phyloP scores from a whole-genome alignment of 495 filamentous ascomycete species.

The Tuber borchii region DNA sequence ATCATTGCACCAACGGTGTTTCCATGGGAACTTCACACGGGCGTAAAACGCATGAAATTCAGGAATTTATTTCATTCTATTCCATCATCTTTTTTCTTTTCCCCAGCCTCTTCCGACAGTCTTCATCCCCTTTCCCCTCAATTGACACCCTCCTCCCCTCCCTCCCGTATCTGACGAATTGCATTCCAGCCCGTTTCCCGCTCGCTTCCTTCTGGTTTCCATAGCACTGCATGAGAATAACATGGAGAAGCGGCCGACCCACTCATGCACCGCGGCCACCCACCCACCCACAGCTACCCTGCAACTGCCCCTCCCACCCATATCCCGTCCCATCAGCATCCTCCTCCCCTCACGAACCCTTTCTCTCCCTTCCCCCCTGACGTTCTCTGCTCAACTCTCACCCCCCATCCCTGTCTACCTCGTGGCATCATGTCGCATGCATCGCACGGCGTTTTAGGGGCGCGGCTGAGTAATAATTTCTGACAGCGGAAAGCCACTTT shows the following conservation, averaged over 20 bases:
- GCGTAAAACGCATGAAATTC: neutral
- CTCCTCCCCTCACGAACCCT: neutral
- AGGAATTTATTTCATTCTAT: neutral
- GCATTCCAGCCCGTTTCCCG: neutral
- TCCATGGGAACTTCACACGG: neutral
- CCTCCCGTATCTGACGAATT: slow-evolving; percentile 1
- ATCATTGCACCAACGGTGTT: neutral
- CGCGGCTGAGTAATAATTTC: slow-evolving; percentile 1
- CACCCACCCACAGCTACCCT: neutral
- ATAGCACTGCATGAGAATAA: neutral
- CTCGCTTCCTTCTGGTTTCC: neutral
- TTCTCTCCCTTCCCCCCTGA: neutral
- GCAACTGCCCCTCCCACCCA: neutral
- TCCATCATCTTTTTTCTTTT: neutral
- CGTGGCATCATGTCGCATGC: slow-evolving; percentile 2
- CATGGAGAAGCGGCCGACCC: neutral
- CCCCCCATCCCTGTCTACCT: neutral
- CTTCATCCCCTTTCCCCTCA: neutral
- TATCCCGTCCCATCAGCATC: neutral
- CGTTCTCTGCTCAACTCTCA: neutral
- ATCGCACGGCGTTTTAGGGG: neutral
- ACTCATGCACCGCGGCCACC: slow-evolving; percentile 1
- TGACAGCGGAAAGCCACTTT: slow-evolving; percentile 1
- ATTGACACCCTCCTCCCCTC: neutral
- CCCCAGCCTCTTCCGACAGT: neutral